Percentiles rank a stretch among this genome's conserved stretches.
phyloP scores from a whole-genome alignment of 2,329 filamentous ascomycete genomes.

The Teratosphaeria destructans region DNA sequence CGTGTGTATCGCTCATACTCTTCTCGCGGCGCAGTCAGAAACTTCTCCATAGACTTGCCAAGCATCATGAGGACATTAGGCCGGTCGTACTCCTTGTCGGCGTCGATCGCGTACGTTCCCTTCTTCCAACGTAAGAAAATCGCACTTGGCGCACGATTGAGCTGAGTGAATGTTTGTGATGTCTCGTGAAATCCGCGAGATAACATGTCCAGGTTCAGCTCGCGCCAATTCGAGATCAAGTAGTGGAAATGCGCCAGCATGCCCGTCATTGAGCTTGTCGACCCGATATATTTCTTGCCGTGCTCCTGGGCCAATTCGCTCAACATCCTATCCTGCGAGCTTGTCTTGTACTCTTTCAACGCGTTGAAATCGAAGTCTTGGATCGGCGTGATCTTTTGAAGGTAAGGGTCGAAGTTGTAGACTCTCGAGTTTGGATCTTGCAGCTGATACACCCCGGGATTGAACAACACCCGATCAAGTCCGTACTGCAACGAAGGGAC shows the following conservation, averaged over 20 bases:
- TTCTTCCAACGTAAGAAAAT: constrained; percentile 75
- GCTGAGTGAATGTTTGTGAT: constrained; percentile 58
- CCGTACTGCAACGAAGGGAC: constrained; percentile 61
- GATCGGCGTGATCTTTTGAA: constrained; percentile 86
- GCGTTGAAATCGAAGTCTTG: constrained; percentile 85
- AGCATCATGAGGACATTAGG: constrained; percentile 84
- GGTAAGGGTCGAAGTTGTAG: constrained; percentile 94
- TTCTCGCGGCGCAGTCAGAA: constrained; percentile 70
- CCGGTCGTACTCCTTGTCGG: constrained; percentile 81
- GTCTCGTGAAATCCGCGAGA: constrained; percentile 52
- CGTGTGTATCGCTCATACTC: constrained; percentile 79
- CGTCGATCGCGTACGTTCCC: constrained; percentile 86
- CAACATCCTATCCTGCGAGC: constrained; percentile 69
- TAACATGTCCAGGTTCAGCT: constrained; percentile 54
- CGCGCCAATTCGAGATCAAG: constrained; percentile 74
- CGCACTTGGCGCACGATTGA: constrained; percentile 64
- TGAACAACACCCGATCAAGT: constrained; percentile 87
- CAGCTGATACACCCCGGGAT: constrained; percentile 81
- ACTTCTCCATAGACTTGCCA: constrained; percentile 92
- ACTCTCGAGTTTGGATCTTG: constrained; percentile 80
- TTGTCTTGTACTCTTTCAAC: constrained; percentile 79
- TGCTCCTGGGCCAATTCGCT: constrained; percentile 56
- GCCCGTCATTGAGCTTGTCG: constrained; percentile 91
- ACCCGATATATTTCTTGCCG: constrained; percentile 76
- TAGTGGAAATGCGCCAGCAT: constrained; percentile 86